phyloP scores from a whole-genome alignment of 805 yeast species.

The Ogataea glucozyma region DNA sequence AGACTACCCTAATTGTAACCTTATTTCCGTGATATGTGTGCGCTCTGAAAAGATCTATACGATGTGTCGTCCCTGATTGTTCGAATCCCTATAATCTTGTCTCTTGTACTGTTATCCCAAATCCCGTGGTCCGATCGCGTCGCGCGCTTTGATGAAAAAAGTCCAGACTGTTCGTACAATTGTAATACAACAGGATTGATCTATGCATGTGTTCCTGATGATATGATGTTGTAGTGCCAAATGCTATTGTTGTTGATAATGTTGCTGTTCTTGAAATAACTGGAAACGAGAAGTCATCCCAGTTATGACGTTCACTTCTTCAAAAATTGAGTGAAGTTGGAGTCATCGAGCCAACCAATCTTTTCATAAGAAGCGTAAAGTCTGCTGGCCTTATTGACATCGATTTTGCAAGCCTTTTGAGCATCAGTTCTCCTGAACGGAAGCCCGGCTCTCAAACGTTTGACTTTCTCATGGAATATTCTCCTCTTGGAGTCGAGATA shows the following conservation, averaged over 20 bases:
- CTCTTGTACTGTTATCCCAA: conserved; percentile 1
- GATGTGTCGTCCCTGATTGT: neutral
- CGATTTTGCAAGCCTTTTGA: conserved; percentile 95
- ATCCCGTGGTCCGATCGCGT: no score
- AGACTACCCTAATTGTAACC: neutral
- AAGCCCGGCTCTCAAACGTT: conserved; percentile 62
- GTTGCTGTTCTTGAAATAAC: neutral
- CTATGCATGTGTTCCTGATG: neutral
- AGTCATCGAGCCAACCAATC: conserved; percentile 89
- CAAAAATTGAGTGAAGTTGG: conserved; percentile 47
- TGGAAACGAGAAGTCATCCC: no score
- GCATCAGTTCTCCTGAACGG: conserved; percentile 97
- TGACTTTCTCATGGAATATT: conserved; percentile 85
- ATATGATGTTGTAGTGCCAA: neutral
- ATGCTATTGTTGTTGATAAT: conserved; percentile 1
- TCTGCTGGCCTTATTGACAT: conserved; percentile 93
- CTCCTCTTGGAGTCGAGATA: conserved; percentile 81
- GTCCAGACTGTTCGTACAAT: conserved; percentile 1
- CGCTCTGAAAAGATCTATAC: conserved; percentile 2
- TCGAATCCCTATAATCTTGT: neutral
- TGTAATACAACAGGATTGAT: conserved; percentile 1
- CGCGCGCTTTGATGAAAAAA: no score
- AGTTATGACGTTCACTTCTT: conserved; percentile 16
- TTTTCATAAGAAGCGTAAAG: conserved; percentile 86
- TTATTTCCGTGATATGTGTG: neutral